A percentile compares a stretch with the other conserved stretches of the same genome.
phyloP scores from a whole-genome alignment of 2,329 filamentous ascomycete species.

The Ascochyta pisi region DNA sequence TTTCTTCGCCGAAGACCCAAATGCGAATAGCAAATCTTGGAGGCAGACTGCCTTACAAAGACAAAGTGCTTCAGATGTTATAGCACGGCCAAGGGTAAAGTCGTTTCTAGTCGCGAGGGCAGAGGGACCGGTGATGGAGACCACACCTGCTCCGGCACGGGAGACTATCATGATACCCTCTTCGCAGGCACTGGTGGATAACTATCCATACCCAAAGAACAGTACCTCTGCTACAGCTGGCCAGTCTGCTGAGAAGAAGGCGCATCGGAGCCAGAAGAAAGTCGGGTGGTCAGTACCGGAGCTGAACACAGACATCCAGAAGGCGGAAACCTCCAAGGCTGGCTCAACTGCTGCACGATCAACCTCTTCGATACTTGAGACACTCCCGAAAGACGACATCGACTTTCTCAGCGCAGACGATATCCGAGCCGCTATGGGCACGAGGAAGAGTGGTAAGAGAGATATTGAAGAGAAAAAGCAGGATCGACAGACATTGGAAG shows the following conservation, averaged over 20 bases:
- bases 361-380: slow-evolving; percentile 38
- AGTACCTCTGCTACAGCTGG: not conserved
- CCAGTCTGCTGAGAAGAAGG: not conserved
- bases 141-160: not conserved
- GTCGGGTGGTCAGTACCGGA: not conserved
- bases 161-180: slow-evolving; percentile 12
- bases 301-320: not conserved
- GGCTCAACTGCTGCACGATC: slow-evolving; percentile 11
- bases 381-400: slow-evolving; percentile 48
- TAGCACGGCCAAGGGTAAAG: not conserved
- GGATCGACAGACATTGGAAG: slow-evolving; percentile 36
- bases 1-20: slow-evolving; percentile 27
- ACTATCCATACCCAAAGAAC: slow-evolving; percentile 10
- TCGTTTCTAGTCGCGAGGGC: not conserved
- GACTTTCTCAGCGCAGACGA: slow-evolving; percentile 52
- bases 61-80: not conserved
- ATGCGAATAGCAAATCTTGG: slow-evolving; percentile 23
- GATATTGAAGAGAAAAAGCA: slow-evolving; percentile 22
- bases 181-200: slow-evolving; percentile 13
- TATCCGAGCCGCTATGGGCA: slow-evolving; percentile 54
- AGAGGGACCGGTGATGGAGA: not conserved
- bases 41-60: slow-evolving; percentile 35
- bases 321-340: not conserved
- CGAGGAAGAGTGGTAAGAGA: slow-evolving; percentile 20
- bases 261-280: not conserved